Percentiles rank a stretch among this genome's conserved stretches.
Conservation (phyloP, 192 early-diverging fungal genomes). For the Entomortierella parvispora region DNA sequence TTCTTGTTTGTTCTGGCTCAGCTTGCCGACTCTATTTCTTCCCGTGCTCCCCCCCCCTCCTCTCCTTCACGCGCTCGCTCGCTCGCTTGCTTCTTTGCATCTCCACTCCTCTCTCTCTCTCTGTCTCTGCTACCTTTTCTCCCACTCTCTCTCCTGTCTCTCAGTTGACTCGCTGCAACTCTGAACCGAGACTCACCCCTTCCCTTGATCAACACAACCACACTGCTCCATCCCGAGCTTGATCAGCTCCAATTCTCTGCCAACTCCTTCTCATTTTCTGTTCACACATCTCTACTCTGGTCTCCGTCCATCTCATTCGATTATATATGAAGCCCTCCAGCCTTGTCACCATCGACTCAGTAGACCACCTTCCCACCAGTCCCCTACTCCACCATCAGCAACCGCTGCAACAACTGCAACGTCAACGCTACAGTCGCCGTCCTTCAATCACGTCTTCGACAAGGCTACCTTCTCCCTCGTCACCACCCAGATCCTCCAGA, state of each 20-base stretch:
- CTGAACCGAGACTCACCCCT: not conserved
- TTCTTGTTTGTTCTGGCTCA: no score
- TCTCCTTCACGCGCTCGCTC: constrained; percentile 1
- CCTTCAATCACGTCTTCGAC: no score
- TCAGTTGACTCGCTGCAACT: not conserved
- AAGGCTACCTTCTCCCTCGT: not conserved
- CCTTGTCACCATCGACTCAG: no score
- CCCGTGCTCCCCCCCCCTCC: not conserved
- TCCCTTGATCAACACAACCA: not conserved
- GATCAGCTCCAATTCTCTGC: no score
- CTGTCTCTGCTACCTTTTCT: not conserved
- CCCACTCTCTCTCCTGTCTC: not conserved
- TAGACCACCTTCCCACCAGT: no score
- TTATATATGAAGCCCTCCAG: no score
- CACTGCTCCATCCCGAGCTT: no score
- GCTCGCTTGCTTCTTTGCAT: not conserved
- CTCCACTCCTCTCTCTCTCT: not conserved
- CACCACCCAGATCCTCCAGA: not conserved
- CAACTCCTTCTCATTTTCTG: not conserved
- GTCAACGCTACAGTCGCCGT: no score
- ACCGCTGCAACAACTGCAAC: no score
- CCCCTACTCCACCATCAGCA: no score
- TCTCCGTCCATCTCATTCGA: no score
- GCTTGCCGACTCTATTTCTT: not conserved
- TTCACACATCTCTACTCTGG: not conserved